phyloP scores from a whole-genome alignment of 768 basidiomycete genomes.

The Boletus patriciae region DNA sequence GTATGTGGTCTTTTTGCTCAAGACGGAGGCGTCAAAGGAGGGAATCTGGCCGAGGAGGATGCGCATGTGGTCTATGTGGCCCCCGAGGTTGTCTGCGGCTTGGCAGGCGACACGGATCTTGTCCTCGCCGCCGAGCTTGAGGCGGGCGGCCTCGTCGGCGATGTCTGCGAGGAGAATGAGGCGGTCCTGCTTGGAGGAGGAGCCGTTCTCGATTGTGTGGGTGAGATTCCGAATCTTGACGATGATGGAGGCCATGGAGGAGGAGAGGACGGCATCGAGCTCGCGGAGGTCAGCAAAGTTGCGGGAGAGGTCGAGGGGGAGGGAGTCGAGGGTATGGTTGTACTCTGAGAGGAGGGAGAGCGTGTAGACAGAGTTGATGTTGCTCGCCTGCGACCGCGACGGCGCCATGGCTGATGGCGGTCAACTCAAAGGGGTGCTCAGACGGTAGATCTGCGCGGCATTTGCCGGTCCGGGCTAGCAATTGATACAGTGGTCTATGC shows the following conservation, averaged over 20 bases:
- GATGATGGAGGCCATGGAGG: constrained; percentile 81
- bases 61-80: constrained; percentile 59
- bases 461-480: constrained; percentile 31
- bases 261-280: constrained; percentile 95
- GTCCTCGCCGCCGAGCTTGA: constrained; percentile 95
- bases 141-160: constrained; percentile 87
- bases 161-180: constrained; percentile 89
- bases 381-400: constrained; percentile 32
- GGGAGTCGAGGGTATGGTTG: constrained; percentile 88
- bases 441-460: constrained; percentile 7
- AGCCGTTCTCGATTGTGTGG: constrained; percentile 67
- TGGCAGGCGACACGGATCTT: constrained; percentile 94
- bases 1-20: constrained; percentile 67
- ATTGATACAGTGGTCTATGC: constrained; percentile 27
- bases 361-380: constrained; percentile 53
- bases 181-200: constrained; percentile 63
- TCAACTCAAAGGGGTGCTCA: background rate
- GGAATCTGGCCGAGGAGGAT: constrained; percentile 63
- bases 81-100: constrained; percentile 84
- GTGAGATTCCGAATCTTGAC: constrained; percentile 75
- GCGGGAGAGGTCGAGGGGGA: constrained; percentile 92
- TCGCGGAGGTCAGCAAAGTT: constrained; percentile 95
- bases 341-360: constrained; percentile 78
- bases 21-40: constrained; percentile 54
- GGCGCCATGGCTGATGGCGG: constrained; percentile 38